phyloP scores from a whole-genome alignment of 2,329 filamentous ascomycete genomes.

The Colletotrichum cordylinicola region DNA sequence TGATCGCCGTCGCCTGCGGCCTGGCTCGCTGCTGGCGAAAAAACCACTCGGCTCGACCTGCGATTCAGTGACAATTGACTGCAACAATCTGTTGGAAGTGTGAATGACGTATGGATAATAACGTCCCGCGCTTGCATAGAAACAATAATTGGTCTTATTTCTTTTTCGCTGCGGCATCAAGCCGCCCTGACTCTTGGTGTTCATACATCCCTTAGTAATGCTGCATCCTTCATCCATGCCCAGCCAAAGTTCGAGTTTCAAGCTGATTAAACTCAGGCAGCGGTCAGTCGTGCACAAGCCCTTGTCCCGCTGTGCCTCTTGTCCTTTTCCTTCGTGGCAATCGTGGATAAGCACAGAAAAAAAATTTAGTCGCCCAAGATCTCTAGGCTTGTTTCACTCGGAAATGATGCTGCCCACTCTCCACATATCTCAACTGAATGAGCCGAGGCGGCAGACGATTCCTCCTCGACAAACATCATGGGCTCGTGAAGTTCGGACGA shows the following conservation, averaged over 20 bases:
- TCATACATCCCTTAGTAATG: background rate
- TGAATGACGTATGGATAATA: background rate
- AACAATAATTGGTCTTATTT: background rate
- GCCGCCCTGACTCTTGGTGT: background rate
- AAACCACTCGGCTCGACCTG: background rate
- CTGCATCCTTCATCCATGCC: slow-evolving; percentile 7
- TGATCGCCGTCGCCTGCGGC: background rate
- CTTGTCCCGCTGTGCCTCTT: background rate
- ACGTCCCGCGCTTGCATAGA: background rate
- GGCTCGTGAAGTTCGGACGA: background rate
- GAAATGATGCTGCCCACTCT: slow-evolving; percentile 13
- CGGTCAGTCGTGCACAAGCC: background rate
- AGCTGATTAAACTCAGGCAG: slow-evolving; percentile 5
- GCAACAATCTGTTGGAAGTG: background rate
- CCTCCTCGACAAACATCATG: background rate
- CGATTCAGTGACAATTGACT: background rate
- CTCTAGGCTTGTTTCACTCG: slow-evolving; percentile 15
- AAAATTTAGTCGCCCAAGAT: background rate
- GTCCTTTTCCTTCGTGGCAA: background rate
- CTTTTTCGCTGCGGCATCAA: slow-evolving; percentile 4
- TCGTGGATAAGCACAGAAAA: background rate
- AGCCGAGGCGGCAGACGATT: background rate
- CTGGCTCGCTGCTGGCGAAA: background rate
- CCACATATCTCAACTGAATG: background rate
- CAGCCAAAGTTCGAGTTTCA: background rate